phyloP scores from a whole-genome alignment of 1,284 basidiomycete genomes.

The Lentinus polychrous region DNA sequence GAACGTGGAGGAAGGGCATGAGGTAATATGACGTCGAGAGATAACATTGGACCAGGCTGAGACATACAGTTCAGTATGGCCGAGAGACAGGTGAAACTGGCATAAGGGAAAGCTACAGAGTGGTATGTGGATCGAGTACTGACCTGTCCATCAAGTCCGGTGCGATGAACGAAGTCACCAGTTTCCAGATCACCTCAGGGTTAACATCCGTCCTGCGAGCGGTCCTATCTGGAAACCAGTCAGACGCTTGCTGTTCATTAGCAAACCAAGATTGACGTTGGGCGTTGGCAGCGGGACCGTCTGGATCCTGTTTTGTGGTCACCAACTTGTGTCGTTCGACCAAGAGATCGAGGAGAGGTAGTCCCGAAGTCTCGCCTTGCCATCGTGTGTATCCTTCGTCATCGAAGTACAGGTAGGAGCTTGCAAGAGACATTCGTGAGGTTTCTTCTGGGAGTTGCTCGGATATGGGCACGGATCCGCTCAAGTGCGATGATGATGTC shows the following conservation, averaged over 20 bases:
- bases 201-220: constrained; percentile 70
- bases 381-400: constrained; percentile 78
- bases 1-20: constrained; percentile 86
- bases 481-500: background rate
- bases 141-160: constrained; percentile 89
- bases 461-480: constrained; percentile 16
- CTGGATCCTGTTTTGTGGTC: constrained; percentile 27
- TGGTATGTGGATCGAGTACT: constrained; percentile 14
- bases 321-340: constrained; percentile 46
- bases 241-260: constrained; percentile 19
- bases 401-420: constrained; percentile 76
- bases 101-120: background rate
- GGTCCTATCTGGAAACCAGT: constrained; percentile 77
- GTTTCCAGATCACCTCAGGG: constrained; percentile 68
- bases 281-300: constrained; percentile 16
- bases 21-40: constrained; percentile 88
- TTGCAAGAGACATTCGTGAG: constrained; percentile 54
- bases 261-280: background rate
- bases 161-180: constrained; percentile 69
- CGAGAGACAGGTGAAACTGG: constrained; percentile 4
- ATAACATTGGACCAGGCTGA: constrained; percentile 71
- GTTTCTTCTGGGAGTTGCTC: constrained; percentile 52
- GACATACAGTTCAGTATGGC: constrained; percentile 5
- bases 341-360: constrained; percentile 78
- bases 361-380: constrained; percentile 86